phyloP scores from a whole-genome alignment of 1,284 basidiomycete species.

The Xerocomus nothofagi region DNA sequence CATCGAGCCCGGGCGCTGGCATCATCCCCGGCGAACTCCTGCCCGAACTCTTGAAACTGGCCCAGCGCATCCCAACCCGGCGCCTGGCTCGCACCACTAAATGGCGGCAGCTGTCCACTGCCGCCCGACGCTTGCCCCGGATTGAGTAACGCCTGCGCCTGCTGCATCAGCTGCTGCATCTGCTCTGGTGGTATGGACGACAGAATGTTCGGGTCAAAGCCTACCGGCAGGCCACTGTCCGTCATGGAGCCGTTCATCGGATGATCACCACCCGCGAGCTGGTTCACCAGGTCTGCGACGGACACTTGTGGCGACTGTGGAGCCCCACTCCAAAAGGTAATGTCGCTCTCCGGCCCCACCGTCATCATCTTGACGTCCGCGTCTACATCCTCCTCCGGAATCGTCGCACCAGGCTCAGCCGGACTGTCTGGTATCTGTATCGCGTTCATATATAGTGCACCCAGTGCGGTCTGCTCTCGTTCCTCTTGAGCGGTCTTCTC shows the following conservation, averaged over 20 bases:
- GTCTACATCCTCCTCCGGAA: conserved; percentile 69
- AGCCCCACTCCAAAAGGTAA: conserved; percentile 56
- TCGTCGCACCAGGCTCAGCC: conserved; percentile 59
- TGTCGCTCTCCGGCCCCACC: conserved; percentile 65
- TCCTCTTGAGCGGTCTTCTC: conserved; percentile 70
- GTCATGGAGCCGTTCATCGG: conserved; percentile 21
- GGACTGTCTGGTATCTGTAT: conserved; percentile 74
- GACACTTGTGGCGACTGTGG: conserved; percentile 42
- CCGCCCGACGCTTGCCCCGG: conserved; percentile 25
- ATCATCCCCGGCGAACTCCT: conserved; percentile 38
- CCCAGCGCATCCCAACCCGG: conserved; percentile 30
- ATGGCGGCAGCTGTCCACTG: conserved; percentile 27
- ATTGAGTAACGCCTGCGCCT: conserved; percentile 41
- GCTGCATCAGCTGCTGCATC: conserved; percentile 62
- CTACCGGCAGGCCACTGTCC: conserved; percentile 19
- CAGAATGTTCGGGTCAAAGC: conserved; percentile 39
- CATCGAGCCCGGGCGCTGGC: conserved; percentile 42
- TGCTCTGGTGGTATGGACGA: conserved; percentile 53
- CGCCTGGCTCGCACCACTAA: conserved; percentile 24
- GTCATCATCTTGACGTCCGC: conserved; percentile 62
- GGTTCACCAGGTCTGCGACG: conserved; percentile 68
- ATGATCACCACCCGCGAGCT: conserved; percentile 49
- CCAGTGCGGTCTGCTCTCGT: conserved; percentile 73
- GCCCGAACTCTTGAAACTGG: conserved; percentile 38
- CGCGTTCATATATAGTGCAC: conserved; percentile 66